Percentiles rank a stretch among this genome's conserved stretches.
Evolutionary conservation across 2,329 filamentous ascomycete species (phyloP).

Genomic region (Monosporascus cannonballus): DNA sequence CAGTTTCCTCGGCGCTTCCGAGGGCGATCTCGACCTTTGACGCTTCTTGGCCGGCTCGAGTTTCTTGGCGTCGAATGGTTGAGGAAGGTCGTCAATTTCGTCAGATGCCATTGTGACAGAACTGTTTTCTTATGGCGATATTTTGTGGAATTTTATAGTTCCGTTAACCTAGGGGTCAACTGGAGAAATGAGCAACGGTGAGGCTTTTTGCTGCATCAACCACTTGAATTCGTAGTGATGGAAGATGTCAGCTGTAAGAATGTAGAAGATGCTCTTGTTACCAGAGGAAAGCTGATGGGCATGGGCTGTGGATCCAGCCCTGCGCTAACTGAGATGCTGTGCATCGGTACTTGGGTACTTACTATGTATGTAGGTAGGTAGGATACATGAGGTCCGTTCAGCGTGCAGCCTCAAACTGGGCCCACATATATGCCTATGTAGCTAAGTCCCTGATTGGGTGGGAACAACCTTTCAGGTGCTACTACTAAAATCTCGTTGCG

Average conservation of each 20-base stretch:
- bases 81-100: constrained; percentile 42
- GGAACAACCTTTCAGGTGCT: no score
- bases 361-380: neutral
- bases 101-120: constrained; percentile 27
- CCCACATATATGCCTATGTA: neutral
- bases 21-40: constrained; percentile 45
- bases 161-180: no score
- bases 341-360: neutral
- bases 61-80: constrained; percentile 54
- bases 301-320: no score
- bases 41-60: constrained; percentile 55
- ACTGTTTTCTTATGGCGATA: neutral
- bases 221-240: no score
- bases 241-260: no score
- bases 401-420: neutral
- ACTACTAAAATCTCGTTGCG: neutral
- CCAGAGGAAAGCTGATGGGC: no score
- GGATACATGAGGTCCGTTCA: no score
- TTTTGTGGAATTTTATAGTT: no score
- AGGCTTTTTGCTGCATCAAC: no score
- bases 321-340: neutral
- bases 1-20: constrained; percentile 49
- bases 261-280: no score
- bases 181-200: no score
- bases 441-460: no score